A percentile compares a stretch with the other conserved stretches of the same genome.
These are phyloP conservation scores for Tubosaeta brunneosetosa DNA, from an alignment of 768 basidiomycete genomes.

Conservation along the genomic window DNA sequence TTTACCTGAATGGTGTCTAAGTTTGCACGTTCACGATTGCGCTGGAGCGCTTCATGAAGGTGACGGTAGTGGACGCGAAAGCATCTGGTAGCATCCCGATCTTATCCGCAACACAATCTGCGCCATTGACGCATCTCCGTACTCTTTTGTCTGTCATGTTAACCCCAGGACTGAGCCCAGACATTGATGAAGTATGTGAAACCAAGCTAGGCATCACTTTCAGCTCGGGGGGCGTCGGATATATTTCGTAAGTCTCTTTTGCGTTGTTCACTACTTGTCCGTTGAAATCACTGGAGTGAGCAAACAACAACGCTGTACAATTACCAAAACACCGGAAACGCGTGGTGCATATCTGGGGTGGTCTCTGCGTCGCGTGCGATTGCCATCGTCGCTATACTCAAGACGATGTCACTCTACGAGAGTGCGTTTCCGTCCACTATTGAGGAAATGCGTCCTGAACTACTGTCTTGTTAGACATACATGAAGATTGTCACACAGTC, in stretches of 20 bases:
- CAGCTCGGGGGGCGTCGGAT: constrained; percentile 42
- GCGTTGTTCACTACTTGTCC: neutral
- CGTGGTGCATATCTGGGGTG: constrained; percentile 71
- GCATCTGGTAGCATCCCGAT: constrained; percentile 44
- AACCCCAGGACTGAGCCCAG: constrained; percentile 63
- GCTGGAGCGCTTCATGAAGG: constrained; percentile 48
- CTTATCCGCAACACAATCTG: constrained; percentile 32
- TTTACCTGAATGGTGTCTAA: constrained; percentile 28
- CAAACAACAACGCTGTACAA: constrained; percentile 42
- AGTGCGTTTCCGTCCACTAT: constrained; percentile 35
- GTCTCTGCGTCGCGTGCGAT: constrained; percentile 69
- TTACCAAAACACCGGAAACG: constrained; percentile 33
- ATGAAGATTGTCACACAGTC: constrained; percentile 65
- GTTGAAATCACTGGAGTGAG: constrained; percentile 8
- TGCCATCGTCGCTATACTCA: constrained; percentile 61
- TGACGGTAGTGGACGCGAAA: constrained; percentile 47
- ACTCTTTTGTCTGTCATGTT: constrained; percentile 59
- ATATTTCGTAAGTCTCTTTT: constrained; percentile 40
- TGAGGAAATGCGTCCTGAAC: neutral
- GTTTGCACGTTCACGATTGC: constrained; percentile 48
- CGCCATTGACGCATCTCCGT: constrained; percentile 52
- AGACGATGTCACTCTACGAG: constrained; percentile 69
- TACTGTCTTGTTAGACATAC: constrained; percentile 45
- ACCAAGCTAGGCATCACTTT: constrained; percentile 48
- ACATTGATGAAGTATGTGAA: constrained; percentile 66